phyloP scores from a whole-genome alignment of 1,284 basidiomycete species.

The Entoloma clypeatum region DNA sequence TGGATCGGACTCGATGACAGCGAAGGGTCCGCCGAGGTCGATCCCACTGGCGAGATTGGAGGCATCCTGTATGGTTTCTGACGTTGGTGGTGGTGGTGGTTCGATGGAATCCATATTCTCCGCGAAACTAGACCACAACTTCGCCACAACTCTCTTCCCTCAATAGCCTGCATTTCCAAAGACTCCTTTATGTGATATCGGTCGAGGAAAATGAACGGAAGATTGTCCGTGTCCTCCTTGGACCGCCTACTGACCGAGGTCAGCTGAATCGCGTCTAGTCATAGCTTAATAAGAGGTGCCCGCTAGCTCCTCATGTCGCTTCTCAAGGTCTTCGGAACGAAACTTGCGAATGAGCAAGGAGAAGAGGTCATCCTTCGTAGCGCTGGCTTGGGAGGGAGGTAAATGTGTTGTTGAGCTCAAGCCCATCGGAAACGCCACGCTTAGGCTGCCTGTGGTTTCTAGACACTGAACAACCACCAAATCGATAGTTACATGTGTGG shows the following conservation, averaged over 20 bases:
- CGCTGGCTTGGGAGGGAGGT: slow-evolving; percentile 66
- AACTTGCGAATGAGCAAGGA: slow-evolving; percentile 52
- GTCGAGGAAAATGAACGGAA: no score
- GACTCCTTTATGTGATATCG: not conserved
- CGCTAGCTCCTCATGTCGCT: slow-evolving; percentile 34
- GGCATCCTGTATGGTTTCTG: slow-evolving; percentile 3
- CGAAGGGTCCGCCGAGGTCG: slow-evolving; percentile 55
- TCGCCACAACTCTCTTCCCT: not conserved
- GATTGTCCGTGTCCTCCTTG: no score
- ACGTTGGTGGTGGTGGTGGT: slow-evolving; percentile 8
- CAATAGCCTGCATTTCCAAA: not conserved
- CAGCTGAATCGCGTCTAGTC: no score
- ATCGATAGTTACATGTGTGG: no score
- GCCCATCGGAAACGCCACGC: no score
- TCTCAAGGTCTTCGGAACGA: slow-evolving; percentile 53
- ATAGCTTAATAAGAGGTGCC: not conserved
- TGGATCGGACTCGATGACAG: slow-evolving; percentile 63
- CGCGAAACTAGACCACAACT: slow-evolving; percentile 1
- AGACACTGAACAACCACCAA: no score
- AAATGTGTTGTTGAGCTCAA: no score
- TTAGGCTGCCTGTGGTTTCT: no score
- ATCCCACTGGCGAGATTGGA: slow-evolving; percentile 26
- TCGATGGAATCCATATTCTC: slow-evolving; percentile 8
- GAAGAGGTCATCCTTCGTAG: slow-evolving; percentile 60
- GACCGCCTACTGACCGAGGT: no score